Conservation (phyloP, 768 basidiomycete species). For the Termitomyces sp. region DNA sequence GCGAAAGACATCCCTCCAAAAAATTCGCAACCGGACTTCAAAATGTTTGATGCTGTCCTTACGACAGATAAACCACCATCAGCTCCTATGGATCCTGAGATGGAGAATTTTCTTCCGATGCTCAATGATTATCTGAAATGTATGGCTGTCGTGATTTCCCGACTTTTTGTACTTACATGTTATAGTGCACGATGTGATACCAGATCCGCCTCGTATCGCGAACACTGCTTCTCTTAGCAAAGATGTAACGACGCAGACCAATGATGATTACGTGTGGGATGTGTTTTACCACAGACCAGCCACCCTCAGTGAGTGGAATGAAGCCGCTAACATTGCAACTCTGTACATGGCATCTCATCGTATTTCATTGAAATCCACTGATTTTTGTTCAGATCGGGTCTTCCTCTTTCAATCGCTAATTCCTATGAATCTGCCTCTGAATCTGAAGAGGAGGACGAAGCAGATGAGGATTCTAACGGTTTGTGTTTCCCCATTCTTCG, state of each 20-base stretch:
- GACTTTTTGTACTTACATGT: not conserved
- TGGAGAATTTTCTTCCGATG: constrained; percentile 76
- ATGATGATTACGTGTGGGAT: constrained; percentile 77
- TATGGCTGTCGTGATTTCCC: constrained; percentile 27
- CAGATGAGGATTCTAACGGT: constrained; percentile 86
- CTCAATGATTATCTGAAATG: constrained; percentile 70
- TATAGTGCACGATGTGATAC: constrained; percentile 26
- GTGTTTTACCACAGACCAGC: constrained; percentile 72
- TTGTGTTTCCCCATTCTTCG: constrained; percentile 8
- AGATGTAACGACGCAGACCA: constrained; percentile 2
- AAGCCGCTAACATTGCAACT: constrained; percentile 53
- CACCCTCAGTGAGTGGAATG: constrained; percentile 55
- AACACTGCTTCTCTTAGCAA: not conserved
- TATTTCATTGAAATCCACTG: constrained; percentile 2
- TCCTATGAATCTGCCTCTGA: constrained; percentile 58
- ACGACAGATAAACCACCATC: constrained; percentile 24
- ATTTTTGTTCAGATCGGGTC: constrained; percentile 44
- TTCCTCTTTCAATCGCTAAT: constrained; percentile 54
- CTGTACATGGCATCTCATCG: constrained; percentile 38
- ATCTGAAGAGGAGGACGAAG: constrained; percentile 67
- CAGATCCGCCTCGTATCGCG: constrained; percentile 9
- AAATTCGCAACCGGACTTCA: constrained; percentile 38
- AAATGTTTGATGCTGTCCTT: constrained; percentile 69
- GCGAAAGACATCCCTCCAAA: constrained; percentile 40
- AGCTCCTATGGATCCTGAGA: constrained; percentile 45